phyloP scores from a whole-genome alignment of 768 basidiomycete genomes.

The Naematelia encephala region DNA sequence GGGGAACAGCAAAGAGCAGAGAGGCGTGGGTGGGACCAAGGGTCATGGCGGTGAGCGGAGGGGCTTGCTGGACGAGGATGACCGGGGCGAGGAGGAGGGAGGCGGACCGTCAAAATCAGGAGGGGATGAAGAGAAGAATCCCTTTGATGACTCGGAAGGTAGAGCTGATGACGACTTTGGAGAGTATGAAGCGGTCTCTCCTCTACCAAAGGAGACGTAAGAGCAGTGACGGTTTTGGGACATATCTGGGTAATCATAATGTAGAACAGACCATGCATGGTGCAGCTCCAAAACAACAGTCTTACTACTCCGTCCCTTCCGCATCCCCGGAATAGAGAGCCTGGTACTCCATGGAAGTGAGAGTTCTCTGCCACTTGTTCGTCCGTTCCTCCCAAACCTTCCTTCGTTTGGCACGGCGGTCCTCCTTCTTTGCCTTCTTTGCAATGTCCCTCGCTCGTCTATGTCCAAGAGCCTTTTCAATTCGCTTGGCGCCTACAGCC shows the following conservation, averaged over 20 bases:
- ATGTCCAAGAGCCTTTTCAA: background rate
- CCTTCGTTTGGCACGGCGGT: background rate
- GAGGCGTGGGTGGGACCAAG: constrained; percentile 11
- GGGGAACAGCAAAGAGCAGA: constrained; percentile 1
- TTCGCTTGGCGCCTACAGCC: background rate
- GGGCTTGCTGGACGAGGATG: constrained; percentile 16
- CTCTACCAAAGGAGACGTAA: background rate
- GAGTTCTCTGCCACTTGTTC: background rate
- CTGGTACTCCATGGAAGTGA: background rate
- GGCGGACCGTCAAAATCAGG: background rate
- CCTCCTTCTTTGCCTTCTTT: background rate
- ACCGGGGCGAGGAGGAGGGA: constrained; percentile 15
- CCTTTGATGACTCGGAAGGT: constrained; percentile 12
- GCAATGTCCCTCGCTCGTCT: background rate
- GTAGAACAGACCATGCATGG: background rate
- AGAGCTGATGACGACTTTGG: constrained; percentile 40
- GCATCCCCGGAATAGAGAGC: background rate
- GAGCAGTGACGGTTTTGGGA: background rate
- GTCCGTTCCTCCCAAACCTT: background rate
- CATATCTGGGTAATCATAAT: background rate
- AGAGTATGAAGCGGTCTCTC: constrained; percentile 34
- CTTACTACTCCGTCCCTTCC: background rate
- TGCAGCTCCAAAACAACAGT: background rate
- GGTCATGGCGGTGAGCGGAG: constrained; percentile 15
- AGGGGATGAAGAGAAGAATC: constrained; percentile 12